Evolutionary conservation across 768 basidiomycete species (phyloP).

Genomic region (Suillus subalutaceus): DNA sequence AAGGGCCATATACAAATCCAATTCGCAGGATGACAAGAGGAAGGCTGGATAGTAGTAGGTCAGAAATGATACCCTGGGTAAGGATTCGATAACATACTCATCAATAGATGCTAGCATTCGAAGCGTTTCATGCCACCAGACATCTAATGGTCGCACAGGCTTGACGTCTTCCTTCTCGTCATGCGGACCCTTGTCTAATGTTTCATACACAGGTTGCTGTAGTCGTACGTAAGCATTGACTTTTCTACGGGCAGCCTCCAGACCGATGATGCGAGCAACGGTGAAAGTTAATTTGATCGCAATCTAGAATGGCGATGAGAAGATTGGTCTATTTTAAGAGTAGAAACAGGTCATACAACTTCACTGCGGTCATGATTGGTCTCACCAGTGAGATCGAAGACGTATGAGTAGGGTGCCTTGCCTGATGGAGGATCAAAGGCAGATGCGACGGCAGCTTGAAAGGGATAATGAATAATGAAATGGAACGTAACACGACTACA

Average conservation of each 20-base stretch:
- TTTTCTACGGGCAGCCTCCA: conserved; percentile 78
- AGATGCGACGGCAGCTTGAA: conserved; percentile 64
- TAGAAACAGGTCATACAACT: conserved; percentile 48
- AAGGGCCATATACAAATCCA: conserved; percentile 82
- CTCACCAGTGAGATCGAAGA: conserved; percentile 88
- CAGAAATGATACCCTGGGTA: conserved; percentile 11
- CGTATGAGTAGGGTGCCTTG: conserved; percentile 69
- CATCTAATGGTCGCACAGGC: conserved; percentile 69
- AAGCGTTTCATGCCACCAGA: conserved; percentile 89
- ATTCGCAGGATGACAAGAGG: conserved; percentile 80
- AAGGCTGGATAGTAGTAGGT: conserved; percentile 47
- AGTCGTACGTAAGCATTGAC: conserved; percentile 81
- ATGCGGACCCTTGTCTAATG: conserved; percentile 62
- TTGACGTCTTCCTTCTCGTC: conserved; percentile 77
- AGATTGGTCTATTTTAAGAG: conserved; percentile 9
- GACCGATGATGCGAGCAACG: conserved; percentile 66
- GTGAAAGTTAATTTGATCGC: conserved; percentile 77
- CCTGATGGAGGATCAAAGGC: conserved; percentile 75
- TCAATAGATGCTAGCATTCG: conserved; percentile 74
- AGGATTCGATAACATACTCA: conserved; percentile 47
- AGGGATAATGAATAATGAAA: conserved; percentile 18
- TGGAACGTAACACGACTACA: conserved; percentile 26
- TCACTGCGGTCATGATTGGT: conserved; percentile 74
- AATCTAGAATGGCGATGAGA: conserved; percentile 49
- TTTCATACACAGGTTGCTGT: conserved; percentile 80